Base-by-base conservation (phyloP, 148 eudicot genomes). In the Spergularia marina region DNA sequence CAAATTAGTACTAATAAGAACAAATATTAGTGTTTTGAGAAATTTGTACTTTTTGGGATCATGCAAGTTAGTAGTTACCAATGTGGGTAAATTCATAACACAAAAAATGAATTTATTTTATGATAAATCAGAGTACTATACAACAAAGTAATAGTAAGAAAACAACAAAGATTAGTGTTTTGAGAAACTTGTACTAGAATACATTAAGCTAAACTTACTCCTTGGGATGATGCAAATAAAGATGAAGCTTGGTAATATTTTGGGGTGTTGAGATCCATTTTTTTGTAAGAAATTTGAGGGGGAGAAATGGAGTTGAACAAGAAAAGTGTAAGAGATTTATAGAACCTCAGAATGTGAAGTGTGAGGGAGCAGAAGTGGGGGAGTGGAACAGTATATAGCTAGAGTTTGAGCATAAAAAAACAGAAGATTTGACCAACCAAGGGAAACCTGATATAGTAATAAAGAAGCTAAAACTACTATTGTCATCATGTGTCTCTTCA, bases 241-340 rank as follows among this genome's bases (percentile, higher is more conserved):
- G 83, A 66, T 17, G 73, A 6, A 53, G 76, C 64, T 49, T 76
- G 80, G 68, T 81, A 77, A 61, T 75, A 80, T 70, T 63, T 75
- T 71, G 76, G 54, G 34, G 76, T 76, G 9, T 53, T n/a, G 64
- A 81, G 77, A 68, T 81, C 83, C 83, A 81, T 81, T 72, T 76
- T 62, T 51, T 15, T 54, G 2, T 12, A 16, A 7, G 40, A 34
- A 57, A 39, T 41, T 12, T 16, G 59, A 53, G 12, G 21, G 5
- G 6, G 40, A 5, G 10, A 72, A 71, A 69, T 51, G 62, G 25
- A 57, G 36, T 11, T 74, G 67, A 34, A 18, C 20, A 59, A 5
- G 47, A 10, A 57, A 54, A 15, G 23, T 53, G 15, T 17, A 17
- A 44, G 25, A 39, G n/a, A 68, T 53, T 62, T 23, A 40, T 23